These are phyloP conservation scores for Solanum chacoense DNA, from an alignment of 305 asterid species.

Conservation along the genomic window DNA sequence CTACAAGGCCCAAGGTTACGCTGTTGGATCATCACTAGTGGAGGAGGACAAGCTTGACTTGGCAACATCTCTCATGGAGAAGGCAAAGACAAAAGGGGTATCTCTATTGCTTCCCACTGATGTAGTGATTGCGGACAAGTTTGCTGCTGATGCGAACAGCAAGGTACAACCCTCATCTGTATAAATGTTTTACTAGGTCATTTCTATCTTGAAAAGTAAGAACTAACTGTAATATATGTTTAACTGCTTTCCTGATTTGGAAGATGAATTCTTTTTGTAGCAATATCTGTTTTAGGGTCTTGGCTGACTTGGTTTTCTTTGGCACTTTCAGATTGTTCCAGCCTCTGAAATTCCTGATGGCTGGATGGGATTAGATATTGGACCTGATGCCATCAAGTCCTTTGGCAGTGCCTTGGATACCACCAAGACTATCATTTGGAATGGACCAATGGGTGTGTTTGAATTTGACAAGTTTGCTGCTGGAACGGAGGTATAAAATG, in stretches of 20 bases:
- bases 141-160: constrained; percentile 82
- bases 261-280: not conserved
- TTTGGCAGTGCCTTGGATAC: constrained; percentile 53
- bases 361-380: constrained; percentile 90
- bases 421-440: constrained; percentile 76
- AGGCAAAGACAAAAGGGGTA: constrained; percentile 73
- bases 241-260: not conserved
- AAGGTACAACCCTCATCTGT: constrained; percentile 27
- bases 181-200: not conserved
- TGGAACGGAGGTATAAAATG: constrained; percentile 64
- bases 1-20: constrained; percentile 76
- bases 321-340: constrained; percentile 52
- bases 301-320: constrained; percentile 1
- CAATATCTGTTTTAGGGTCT: not conserved
- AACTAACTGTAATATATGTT: not conserved
- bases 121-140: constrained; percentile 72
- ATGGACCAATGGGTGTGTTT: constrained; percentile 92
- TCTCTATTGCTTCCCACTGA: constrained; percentile 62
- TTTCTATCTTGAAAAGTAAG: not conserved
- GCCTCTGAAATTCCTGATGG: constrained; percentile 83
- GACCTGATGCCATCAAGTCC: constrained; percentile 67
- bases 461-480: constrained; percentile 82
- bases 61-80: constrained; percentile 54
- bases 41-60: constrained; percentile 80
- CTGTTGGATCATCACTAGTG: constrained; percentile 84